Evolutionary conservation across 2,329 filamentous ascomycete species (phyloP), one percentile per base, ranked within the genome.

Genomic region (Clathrospora elynae): DNA sequence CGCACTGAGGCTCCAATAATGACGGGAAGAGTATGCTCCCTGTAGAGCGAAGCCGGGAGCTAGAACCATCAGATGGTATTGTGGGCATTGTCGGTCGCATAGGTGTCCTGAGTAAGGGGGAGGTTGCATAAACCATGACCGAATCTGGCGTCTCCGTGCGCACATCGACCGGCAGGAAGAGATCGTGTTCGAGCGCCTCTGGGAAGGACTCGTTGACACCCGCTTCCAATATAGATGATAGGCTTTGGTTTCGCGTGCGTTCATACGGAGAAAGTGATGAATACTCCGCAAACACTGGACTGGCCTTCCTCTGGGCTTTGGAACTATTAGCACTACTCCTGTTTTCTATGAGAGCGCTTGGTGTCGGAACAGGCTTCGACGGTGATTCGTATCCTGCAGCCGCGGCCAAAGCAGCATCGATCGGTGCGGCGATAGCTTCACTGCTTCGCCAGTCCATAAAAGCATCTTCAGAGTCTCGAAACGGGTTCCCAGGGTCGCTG

Each of bases 71-170:
- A 3, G 32, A 22, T 1, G 22, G 22, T 12, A 16, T 30, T 1
- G 18, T 22, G 7, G 34, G 23, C 2, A 30, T 11, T 0, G 25
- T 24, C 20, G 46, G 42, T 25, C 35, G 40, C 6, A 46, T 30
- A n/a, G 51, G 35, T 12, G 46, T 48, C 23, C 51, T 53, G n/a
- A 55, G 52, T 8, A 56, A 55, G 20, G 58, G 49, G 14, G 58
- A 45, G 24, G 60, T 48, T 12, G 59, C 59, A 5, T 57, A 57
- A 24, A 67, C 42, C 0, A 59, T 47, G 9, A 64, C 58, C 5
- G 57, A 65, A 19, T 66, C 57, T 11, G 57, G 56, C 3, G 64
- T 66, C 30, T 66, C 62, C 6, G 57, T 57, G 17, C 55, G 45
- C 14, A 56, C 26, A 13, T 62, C 59, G 5, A 68, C 57, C 12